Evolutionary conservation across 1,284 basidiomycete species (phyloP), one percentile per base, ranked within the genome.

Genomic region (Athelia sp.): DNA sequence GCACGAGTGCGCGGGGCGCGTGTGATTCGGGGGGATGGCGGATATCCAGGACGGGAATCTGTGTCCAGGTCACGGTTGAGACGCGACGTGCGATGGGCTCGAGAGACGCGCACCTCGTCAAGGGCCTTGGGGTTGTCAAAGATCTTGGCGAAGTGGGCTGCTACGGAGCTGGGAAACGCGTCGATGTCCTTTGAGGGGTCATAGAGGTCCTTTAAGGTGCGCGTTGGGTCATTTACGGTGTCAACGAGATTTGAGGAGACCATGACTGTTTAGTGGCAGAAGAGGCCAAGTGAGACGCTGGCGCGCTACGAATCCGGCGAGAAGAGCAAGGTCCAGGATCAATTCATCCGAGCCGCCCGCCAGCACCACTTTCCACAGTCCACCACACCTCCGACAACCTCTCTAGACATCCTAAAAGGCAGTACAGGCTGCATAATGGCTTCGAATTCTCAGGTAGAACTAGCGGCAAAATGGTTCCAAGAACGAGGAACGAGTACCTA

Each of bases 21-120:
- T 79, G 72, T 3, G 64, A 64, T 43, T 74, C 68, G 21, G 80
- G 79, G 3, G 81, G 73, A 55, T 70, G 63, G 0, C 60, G 54
- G 3, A 72, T 59, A 60, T 76, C 68, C 19, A 87, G 69, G 4
- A 66, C 52, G 1, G 83, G 79, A 29, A 87, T 82, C 81, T 87
- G 52, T 9, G 17, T 42, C 4, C n/a, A 29, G 32, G 17, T 17
- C 44, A 47, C 21, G 15, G 21, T 2, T 18, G 1, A 43, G 36
- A 8, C 10, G n/a, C 42, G 45, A 36, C n/a, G 11, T 43, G 13
- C 50, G 29, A 45, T 50, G 53, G 15, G 55, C 45, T 42, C 40
- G 24, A 45, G 45, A 29, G 47, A 46, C 32, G 34, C 52, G 23
- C 34, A 80, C 77, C 66, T 80, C 68, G 24, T 67, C 56, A 42